A percentile compares a stretch with the other conserved stretches of the same genome.
Conservation (phyloP, 495 filamentous ascomycete species). For the Penicillium pancosmium region DNA sequence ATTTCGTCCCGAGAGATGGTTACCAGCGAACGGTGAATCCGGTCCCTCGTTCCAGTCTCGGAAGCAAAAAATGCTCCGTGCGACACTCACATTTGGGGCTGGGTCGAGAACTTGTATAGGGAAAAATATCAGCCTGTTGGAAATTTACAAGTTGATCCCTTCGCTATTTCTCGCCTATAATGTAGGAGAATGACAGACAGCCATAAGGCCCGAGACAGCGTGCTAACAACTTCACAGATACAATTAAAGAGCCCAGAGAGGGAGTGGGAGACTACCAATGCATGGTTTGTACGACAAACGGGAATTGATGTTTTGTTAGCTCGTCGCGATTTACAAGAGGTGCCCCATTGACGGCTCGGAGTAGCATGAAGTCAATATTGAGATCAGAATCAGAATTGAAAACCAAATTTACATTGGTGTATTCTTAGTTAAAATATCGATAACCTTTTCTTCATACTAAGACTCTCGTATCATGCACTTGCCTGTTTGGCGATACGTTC, state of each 20-base stretch:
- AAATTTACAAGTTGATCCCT: slow-evolving; percentile 81
- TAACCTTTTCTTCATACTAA: background rate
- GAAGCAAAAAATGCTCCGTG: slow-evolving; percentile 26
- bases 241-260: slow-evolving; percentile 25
- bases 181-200: slow-evolving; percentile 22
- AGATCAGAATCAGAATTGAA: too few species aligned
- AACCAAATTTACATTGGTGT: too few species aligned
- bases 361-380: too few species aligned
- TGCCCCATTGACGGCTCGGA: too few species aligned
- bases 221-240: slow-evolving; percentile 21
- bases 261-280: slow-evolving; percentile 35
- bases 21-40: slow-evolving; percentile 42
- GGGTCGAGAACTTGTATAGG: slow-evolving; percentile 68
- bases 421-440: too few species aligned
- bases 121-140: slow-evolving; percentile 72
- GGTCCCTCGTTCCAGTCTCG: slow-evolving; percentile 32
- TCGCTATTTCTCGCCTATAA: slow-evolving; percentile 68
- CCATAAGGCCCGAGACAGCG: background rate
- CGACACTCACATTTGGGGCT: slow-evolving; percentile 56
- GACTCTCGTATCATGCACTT: background rate
- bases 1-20: slow-evolving; percentile 62
- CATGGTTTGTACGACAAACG: slow-evolving; percentile 38
- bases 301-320: slow-evolving; percentile 22
- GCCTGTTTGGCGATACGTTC: background rate
- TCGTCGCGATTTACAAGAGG: slow-evolving; percentile 1